phyloP scores from a whole-genome alignment of 139 green algal genomes.

The Choricystis sp. region DNA sequence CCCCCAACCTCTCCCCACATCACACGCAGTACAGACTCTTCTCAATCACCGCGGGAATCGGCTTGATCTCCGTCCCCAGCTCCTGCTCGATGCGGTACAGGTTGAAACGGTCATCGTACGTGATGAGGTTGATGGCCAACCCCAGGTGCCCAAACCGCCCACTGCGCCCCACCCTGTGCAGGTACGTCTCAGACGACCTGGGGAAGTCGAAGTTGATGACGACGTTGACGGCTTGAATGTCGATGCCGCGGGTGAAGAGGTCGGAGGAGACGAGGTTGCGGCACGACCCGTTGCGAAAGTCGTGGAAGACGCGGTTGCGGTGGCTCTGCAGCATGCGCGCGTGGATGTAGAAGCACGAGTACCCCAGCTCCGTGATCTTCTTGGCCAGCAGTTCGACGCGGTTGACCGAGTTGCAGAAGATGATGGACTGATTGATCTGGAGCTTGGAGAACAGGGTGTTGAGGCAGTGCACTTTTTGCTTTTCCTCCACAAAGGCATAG shows the following conservation, averaged over 20 bases:
- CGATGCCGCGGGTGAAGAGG: constrained; percentile 67
- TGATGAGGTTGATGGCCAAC: constrained; percentile 96
- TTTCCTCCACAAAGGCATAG: constrained; percentile 99
- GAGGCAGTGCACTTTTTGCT: constrained; percentile 87
- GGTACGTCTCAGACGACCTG: constrained; percentile 98
- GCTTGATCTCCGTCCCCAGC: constrained; percentile 98
- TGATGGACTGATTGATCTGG: constrained; percentile 82
- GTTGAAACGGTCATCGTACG: constrained; percentile 96
- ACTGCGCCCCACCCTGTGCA: constrained; percentile 90
- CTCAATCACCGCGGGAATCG: constrained; percentile 93
- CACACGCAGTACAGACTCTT: constrained; percentile 85
- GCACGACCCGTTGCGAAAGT: constrained; percentile 96
- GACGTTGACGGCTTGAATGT: constrained; percentile 95
- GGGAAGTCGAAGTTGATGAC: constrained; percentile 99
- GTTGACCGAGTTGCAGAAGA: constrained; percentile 99
- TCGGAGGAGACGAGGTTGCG: constrained; percentile 81
- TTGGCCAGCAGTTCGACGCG: constrained; percentile 96
- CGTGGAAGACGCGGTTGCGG: constrained; percentile 98
- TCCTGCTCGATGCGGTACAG: constrained; percentile 98
- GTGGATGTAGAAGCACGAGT: constrained; percentile 99
- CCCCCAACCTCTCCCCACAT: too few species aligned
- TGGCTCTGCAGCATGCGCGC: constrained; percentile 97
- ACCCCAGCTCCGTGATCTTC: constrained; percentile 99
- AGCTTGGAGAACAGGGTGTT: constrained; percentile 94
- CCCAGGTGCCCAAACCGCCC: constrained; percentile 98